Conservation (phyloP, 2,329 filamentous ascomycete genomes). For the Colletotrichum spaethianum region DNA sequence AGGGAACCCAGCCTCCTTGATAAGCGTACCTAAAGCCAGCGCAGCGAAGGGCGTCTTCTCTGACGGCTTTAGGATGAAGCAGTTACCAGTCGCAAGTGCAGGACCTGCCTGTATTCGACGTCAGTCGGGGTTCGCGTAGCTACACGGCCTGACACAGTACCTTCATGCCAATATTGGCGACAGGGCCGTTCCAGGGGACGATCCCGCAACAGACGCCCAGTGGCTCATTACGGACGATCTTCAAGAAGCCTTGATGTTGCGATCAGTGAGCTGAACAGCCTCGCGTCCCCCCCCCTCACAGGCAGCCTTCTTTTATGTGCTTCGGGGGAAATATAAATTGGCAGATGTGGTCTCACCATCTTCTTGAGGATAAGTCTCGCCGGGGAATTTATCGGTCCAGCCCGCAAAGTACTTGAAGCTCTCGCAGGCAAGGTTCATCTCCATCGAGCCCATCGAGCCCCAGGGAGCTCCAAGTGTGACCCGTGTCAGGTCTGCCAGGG, state of each 20-base stretch:
- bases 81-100: slow-evolving; percentile 60
- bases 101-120: slow-evolving; percentile 47
- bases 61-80: slow-evolving; percentile 59
- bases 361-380: slow-evolving; percentile 50
- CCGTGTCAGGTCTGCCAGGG: slow-evolving; percentile 56
- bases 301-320: not conserved
- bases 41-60: slow-evolving; percentile 58
- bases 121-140: not conserved
- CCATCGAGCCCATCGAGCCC: slow-evolving; percentile 59
- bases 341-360: slow-evolving; percentile 50
- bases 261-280: too few species aligned
- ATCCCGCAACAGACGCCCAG: slow-evolving; percentile 49
- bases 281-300: too few species aligned
- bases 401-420: slow-evolving; percentile 54
- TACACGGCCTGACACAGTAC: not conserved
- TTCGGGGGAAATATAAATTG: not conserved
- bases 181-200: slow-evolving; percentile 57
- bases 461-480: slow-evolving; percentile 63
- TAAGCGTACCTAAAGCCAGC: slow-evolving; percentile 53
- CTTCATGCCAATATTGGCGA: slow-evolving; percentile 56
- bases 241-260: slow-evolving; percentile 49
- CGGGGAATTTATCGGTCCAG: slow-evolving; percentile 45
- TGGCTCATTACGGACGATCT: slow-evolving; percentile 54
- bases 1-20: slow-evolving; percentile 59
- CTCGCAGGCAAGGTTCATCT: slow-evolving; percentile 53